Percentiles rank a stretch among this genome's conserved stretches.
phyloP scores from a whole-genome alignment of 345 rosid genomes.

The Melaleuca quinquenervia region DNA sequence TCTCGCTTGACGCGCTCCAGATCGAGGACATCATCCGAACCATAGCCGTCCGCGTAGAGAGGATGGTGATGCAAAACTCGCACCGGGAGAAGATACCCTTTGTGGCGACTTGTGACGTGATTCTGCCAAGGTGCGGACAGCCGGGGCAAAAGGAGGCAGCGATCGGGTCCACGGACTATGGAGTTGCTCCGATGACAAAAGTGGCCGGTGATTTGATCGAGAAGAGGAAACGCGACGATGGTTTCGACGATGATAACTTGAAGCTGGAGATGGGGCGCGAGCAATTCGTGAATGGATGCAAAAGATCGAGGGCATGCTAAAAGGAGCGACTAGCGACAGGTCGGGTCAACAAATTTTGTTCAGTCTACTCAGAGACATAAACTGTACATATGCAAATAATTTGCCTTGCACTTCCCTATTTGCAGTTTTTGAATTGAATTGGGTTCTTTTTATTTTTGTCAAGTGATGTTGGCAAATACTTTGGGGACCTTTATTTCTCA shows the following conservation, averaged over 20 bases:
- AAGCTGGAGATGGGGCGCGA: not conserved
- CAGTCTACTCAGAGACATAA: not conserved
- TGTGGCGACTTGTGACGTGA: not conserved
- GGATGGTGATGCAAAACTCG: not conserved
- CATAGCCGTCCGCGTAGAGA: not conserved
- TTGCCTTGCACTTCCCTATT: not conserved
- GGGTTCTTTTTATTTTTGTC: not conserved
- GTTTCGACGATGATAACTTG: not conserved
- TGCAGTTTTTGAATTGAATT: not conserved
- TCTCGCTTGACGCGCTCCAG: not conserved
- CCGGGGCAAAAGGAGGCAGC: not conserved
- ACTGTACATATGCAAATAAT: not conserved
- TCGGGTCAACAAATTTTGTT: not conserved
- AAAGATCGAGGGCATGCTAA: not conserved
- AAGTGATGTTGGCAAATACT: too few species aligned
- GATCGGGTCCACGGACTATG: not conserved
- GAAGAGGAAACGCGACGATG: not conserved
- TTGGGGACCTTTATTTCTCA: too few species aligned
- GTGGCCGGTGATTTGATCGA: not conserved
- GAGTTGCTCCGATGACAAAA: not conserved
- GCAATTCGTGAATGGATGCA: not conserved
- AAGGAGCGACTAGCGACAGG: not conserved
- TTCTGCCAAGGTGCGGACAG: not conserved
- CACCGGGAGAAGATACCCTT: not conserved
- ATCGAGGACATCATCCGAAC: not conserved